Evolutionary conservation across 176 grass and related monocot species (phyloP).

Genomic region (Bothriochloa decipiens): DNA sequence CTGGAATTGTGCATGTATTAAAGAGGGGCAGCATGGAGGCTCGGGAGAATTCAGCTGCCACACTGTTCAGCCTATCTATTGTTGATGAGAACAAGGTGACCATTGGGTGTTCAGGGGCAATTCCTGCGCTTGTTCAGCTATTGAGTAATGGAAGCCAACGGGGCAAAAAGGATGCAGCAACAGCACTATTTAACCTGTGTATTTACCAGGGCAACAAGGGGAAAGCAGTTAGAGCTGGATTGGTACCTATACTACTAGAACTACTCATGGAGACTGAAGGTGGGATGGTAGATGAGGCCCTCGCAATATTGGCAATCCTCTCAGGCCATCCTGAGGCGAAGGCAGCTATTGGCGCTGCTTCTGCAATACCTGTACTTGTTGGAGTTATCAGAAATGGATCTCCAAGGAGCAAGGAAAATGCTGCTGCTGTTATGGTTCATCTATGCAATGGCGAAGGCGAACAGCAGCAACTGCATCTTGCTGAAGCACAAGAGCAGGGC

Average conservation of each 20-base stretch:
- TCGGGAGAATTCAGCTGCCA: conserved; percentile 94
- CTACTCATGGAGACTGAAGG: conserved; percentile 60
- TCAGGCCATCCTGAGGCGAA: conserved; percentile 85
- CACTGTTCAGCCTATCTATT: conserved; percentile 89
- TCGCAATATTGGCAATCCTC: conserved; percentile 83
- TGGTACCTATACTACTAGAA: conserved; percentile 71
- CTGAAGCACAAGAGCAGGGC: conserved; percentile 74
- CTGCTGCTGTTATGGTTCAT: conserved; percentile 81
- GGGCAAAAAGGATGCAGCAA: conserved; percentile 87
- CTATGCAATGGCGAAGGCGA: conserved; percentile 85
- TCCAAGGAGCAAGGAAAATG: conserved; percentile 85
- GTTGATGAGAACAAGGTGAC: conserved; percentile 89
- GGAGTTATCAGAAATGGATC: conserved; percentile 75
- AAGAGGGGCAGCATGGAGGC: conserved; percentile 96
- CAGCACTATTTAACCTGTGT: conserved; percentile 84
- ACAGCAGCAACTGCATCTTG: conserved; percentile 67
- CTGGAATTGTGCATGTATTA: conserved; percentile 77
- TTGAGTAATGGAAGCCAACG: conserved; percentile 73
- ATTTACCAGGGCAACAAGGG: conserved; percentile 96
- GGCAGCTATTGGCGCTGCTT: conserved; percentile 59
- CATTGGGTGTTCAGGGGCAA: conserved; percentile 77
- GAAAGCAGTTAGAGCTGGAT: conserved; percentile 81
- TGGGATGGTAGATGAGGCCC: conserved; percentile 78
- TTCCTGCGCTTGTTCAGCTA: conserved; percentile 78
- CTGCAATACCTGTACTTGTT: conserved; percentile 71